Evolutionary conservation across 2,329 filamentous ascomycete genomes (phyloP), one percentile per base, ranked within the genome.

Genomic region (Fusarium veterinarium): DNA sequence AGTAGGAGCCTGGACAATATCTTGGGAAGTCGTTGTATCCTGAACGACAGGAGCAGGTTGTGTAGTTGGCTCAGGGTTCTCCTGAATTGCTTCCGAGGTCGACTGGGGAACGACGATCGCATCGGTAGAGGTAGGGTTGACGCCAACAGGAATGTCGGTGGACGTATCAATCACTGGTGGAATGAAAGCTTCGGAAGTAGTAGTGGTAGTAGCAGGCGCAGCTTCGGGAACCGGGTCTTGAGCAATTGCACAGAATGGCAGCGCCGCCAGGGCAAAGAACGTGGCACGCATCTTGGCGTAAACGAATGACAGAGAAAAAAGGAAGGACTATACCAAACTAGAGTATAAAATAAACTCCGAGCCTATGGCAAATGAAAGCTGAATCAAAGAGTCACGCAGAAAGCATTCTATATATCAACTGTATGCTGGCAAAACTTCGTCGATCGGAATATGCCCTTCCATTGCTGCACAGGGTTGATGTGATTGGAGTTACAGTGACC

Each of bases 191-290:
- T 49, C 23, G 16, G 41, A 41, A 8, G 44, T 61, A 14, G 60
- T 33, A 8, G 49, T 48, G 25, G 41, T 14, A n/a, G 37, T 28
- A 37, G 23, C 9, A 19, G 37, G 60, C 30, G 25, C 60, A 28
- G 33, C 41, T 37, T 63, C 53, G 20, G 46, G 16, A 33, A 60
- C 17, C 1, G 60, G 37, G n/a, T 52, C 38, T 31, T 74, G 69
- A n/a, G 71, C 68, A 12, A 64, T 48, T 12, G 63, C 57, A 14
- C 46, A 45, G 28, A 72, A 52, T 20, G 72, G 68, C 48, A 74
- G 20, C 16, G 62, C 60, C 23, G 64, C 71, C 35, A 74, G 44
- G 20, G 64, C 60, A 52, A 74, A 31, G 28, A 74, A 52, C 11
- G 65, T 60, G 44, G 42, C 41, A 74, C 37, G 68, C 40, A 73